Evolutionary conservation across 352 stramenopile species (phyloP), one percentile per base, ranked within the genome.

Genomic region (Paralagenidium karlingii): DNA sequence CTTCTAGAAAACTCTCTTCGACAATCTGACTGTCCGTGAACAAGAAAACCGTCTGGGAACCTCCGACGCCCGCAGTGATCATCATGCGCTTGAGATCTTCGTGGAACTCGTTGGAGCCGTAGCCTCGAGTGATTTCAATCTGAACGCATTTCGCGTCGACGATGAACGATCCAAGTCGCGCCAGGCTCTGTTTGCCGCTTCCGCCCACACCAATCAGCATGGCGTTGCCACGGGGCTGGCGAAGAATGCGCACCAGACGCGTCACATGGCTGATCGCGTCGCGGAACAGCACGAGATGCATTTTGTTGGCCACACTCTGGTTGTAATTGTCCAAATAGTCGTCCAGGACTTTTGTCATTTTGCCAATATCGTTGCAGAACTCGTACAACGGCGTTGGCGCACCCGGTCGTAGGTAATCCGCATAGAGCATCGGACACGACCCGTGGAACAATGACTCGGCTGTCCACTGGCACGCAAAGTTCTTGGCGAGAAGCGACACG

Each of bases 11-110:
- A 31, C 78, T 92, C 47, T 96, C 87, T 18, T 96, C 73, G 20
- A 96, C 82, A 39, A 97, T 96, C 55, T 97, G 91, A 9, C 78
- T 94, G 54, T 98, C 92, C 0, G 87, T 97, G 49, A 98, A 97
- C 0, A 98, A 54, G 46, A 97, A 97, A 0, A 94, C 79, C 0
- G 67, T 89, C 0, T 66, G 65, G 0, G 51, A 44, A 2, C 74
- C 77, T 8, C 86, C 60, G 0, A 97, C 80, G n/a, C 91, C 92
- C 0, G 92, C 82, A 11, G 68, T 83, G 24, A 96, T 69, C 84
- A 98, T 95, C 28, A 97, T 57, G 32, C 78, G 86, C 49, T 97
- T 96, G 8, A 97, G 62, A 40, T 97, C 89, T 57, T 97, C 85
- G 40, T 91, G 74, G 51, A 96, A 97, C 22, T 95, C 85, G 19